Percentiles rank a stretch among this genome's conserved stretches.
These are phyloP conservation scores for Botrytis byssoidea DNA, from an alignment of 2,329 filamentous ascomycete species.

Conservation along the genomic window DNA sequence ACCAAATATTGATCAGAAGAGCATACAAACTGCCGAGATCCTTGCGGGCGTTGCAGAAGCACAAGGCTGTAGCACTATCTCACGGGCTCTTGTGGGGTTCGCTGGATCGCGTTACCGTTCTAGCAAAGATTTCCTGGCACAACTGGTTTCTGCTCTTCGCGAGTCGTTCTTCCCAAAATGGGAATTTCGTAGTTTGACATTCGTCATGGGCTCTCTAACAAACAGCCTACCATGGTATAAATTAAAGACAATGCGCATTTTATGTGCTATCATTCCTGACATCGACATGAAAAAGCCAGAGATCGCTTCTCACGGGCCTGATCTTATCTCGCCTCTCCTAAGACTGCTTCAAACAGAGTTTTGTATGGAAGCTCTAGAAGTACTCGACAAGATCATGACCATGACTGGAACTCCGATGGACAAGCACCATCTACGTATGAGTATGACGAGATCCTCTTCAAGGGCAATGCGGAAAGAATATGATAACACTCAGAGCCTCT, in stretches of 20 bases:
- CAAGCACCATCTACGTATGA: slow-evolving; percentile 94
- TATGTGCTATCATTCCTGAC: slow-evolving; percentile 80
- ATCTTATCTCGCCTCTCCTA: slow-evolving; percentile 89
- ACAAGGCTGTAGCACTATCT: slow-evolving; percentile 67
- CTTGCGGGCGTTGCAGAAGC: slow-evolving; percentile 71
- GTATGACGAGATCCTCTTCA: slow-evolving; percentile 88
- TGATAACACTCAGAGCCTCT: slow-evolving; percentile 88
- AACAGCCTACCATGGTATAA: slow-evolving; percentile 90
- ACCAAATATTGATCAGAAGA: slow-evolving; percentile 52
- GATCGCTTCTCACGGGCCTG: slow-evolving; percentile 85
- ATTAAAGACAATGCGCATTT: slow-evolving; percentile 85
- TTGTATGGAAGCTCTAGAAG: slow-evolving; percentile 86
- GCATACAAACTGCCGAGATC: slow-evolving; percentile 63
- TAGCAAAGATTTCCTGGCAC: slow-evolving; percentile 72
- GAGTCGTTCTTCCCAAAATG: slow-evolving; percentile 77
- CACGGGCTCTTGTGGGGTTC: slow-evolving; percentile 68
- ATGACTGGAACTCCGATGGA: slow-evolving; percentile 92
- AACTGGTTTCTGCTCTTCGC: slow-evolving; percentile 71
- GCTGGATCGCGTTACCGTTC: slow-evolving; percentile 64
- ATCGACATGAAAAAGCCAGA: slow-evolving; percentile 92
- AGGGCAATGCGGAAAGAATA: slow-evolving; percentile 89
- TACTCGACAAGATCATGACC: slow-evolving; percentile 92
- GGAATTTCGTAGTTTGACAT: slow-evolving; percentile 83
- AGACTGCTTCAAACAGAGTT: slow-evolving; percentile 89
- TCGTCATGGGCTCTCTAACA: slow-evolving; percentile 86